Evolutionary conservation across 2,329 filamentous ascomycete genomes (phyloP).

Genomic region (Neofusicoccum umdonicola): DNA sequence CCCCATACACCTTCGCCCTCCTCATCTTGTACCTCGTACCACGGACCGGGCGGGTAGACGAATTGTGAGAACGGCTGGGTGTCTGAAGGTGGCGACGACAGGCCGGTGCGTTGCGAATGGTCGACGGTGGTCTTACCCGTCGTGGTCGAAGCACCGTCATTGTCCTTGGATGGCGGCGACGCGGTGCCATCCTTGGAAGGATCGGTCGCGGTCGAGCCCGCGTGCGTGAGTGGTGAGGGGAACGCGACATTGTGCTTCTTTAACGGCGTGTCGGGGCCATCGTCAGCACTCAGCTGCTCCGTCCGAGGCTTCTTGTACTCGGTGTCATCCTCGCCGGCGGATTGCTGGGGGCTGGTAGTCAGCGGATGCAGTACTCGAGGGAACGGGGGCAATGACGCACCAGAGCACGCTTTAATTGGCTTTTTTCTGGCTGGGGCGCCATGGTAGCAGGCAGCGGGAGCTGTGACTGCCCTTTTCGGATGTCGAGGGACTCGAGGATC

Average conservation of each 20-base stretch:
- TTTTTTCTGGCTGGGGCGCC: conserved; percentile 67
- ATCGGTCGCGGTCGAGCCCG: conserved; percentile 61
- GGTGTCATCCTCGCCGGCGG: conserved; percentile 57
- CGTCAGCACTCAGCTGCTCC: conserved; percentile 20
- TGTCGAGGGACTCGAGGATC: not conserved
- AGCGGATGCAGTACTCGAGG: conserved; percentile 22
- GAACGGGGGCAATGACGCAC: conserved; percentile 53
- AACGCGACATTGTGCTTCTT: conserved; percentile 52
- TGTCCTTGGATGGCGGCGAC: conserved; percentile 56
- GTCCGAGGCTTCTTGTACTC: conserved; percentile 77
- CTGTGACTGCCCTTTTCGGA: conserved; percentile 15
- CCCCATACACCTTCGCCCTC: conserved; percentile 88
- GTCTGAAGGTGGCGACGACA: conserved; percentile 68
- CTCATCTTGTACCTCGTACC: conserved; percentile 83
- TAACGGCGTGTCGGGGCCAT: conserved; percentile 48
- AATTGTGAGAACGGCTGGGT: conserved; percentile 82
- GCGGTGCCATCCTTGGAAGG: conserved; percentile 65
- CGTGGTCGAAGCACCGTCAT: conserved; percentile 39
- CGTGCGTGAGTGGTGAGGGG: conserved; percentile 76
- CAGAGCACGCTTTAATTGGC: conserved; percentile 77
- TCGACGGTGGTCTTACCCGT: conserved; percentile 18
- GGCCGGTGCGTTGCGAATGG: conserved; percentile 32
- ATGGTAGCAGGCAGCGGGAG: conserved; percentile 34
- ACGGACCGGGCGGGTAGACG: conserved; percentile 68
- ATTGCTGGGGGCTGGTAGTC: conserved; percentile 53